Base-by-base conservation (phyloP, 169 alveolate species). In the Amoebophrya sp. region DNA sequence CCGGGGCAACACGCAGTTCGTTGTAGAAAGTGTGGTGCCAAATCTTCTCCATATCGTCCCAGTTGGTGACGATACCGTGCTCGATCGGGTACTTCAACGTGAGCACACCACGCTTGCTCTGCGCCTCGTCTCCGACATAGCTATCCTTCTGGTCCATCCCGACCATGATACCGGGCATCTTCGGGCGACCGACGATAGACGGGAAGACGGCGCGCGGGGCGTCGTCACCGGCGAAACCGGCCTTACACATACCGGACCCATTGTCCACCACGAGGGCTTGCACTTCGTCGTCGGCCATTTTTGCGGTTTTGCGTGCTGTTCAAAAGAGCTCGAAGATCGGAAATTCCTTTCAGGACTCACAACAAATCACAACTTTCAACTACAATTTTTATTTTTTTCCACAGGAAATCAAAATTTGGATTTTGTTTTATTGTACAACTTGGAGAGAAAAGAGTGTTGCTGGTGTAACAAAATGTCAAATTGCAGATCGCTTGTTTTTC, bases 221-320 rank as follows among this genome's bases (percentile, higher is more conserved):
- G 93, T 98, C 99, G 89, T 98, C 99, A 14, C 99, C 99, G 54
- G 99, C 99, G 90, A 99, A 96, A 89, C 99, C 99, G 77, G 99
- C 99, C 96, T 99, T 99, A 95, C 98, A 98, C 97, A 97, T 96
- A 47, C 99, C 99, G 94, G 99, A 98, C 89, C 99, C 99, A 94
- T 98, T 98, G 96, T 98, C 99, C 93, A 98, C 97, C 91, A 98
- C 99, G 94, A 98, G 95, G 77, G 91, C 91, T 12, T 29, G 83
- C 3, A 32, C 91, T 25, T 41, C 91, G 47, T 90, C 91, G 23
- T 39, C 90, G n/a, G 33, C 88, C 88, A 77, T 77, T 2, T 2
- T 14, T 41, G 55, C 55, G 55, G 3, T 14, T 3, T 14, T 10
- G 14, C 66, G 25, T 10, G 3, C 66, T 10, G 66, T 10, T 14